Evolutionary conservation across 345 rosid genomes (phyloP), one percentile per base, ranked within the genome.

Genomic region (Melaleuca alternifolia): DNA sequence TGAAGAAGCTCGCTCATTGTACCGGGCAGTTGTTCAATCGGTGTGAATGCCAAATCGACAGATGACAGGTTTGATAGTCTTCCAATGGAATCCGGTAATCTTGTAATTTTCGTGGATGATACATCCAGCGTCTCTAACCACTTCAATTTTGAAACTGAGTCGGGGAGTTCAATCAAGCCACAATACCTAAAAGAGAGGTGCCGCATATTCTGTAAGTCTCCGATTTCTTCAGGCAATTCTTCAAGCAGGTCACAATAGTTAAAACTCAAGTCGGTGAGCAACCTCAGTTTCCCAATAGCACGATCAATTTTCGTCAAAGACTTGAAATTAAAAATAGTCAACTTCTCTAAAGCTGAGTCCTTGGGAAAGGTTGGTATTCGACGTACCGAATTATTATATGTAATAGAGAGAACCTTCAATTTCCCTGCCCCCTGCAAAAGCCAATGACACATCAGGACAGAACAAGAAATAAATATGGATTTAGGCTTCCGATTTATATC

Each of bases 161-260:
- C 4, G 41, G 41, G 62, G 62, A 57, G 62, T 26, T 57, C 30
- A 5, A 3, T 24, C 14, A 2, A 56, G 61, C 0, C 0, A 1
- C 61, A 56, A 3, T 8, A 1, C 10, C 12, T 10, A 24, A 56
- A 0, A 56, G 3, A 24, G 75, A 61, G 75, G 37, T 13, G 37
- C 0, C 1, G 20, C 3, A 61, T 10, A 61, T n/a, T 61, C 1
- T 0, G 16, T 13, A 61, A 0, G 16, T n/a, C 75, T 11, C 37
- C 37, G n/a, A 61, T 61, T 61, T 61, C 9, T 61, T 13, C 0
- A 13, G 75, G 75, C 37, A 61, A 61, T 6, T 61, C n/a, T n/a
- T 13, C 0, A 61, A 61, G 37, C 10, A 12, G 1, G 0, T 2
- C 0, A 4, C 62, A 10, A 2, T 0, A 0, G 4, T n/a, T 3